Evolutionary conservation across 2,329 filamentous ascomycete genomes (phyloP), one percentile per base, ranked within the genome.

Genomic region (Botrytis medusae): DNA sequence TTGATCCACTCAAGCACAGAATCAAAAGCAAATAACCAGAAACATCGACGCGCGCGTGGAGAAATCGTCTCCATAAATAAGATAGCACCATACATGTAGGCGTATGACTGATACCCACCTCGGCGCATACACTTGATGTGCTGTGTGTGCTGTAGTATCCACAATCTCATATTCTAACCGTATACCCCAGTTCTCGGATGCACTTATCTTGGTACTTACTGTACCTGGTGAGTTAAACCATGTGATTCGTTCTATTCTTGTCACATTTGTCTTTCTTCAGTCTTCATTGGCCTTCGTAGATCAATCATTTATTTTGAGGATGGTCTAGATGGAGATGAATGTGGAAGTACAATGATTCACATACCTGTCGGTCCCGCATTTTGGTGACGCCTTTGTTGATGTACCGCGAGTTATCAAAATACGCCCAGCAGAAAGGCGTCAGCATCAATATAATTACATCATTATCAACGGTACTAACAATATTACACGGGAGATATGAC

Each of bases 1-100:
- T n/a, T 5, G n/a, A 57, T 57, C 51, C 51, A 57, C 51, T n/a
- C 25, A 18, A 3, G 25, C n/a, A 8, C 14, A 57, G 51, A 18
- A 57, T n/a, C 51, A 57, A 57, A 57, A 57, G 51, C n/a, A 57
- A 57, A 57, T 29, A 57, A 57, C n/a, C n/a, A 57, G 51, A 57
- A 54, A 54, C 51, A 57, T 29, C n/a, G 51, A 57, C 51, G 51
- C 51, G 16, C 51, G n/a, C 51, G 51, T 57, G 51, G 51, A 57
- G 51, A 57, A 29, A 51, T n/a, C 48, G 48, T 25, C 48, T n/a
- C 48, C 48, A 51, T 51, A 51, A 51, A 14, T 14, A n/a, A 51
- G 48, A 51, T 51, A 14, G n/a, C 48, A n/a, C 25, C 48, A 51
- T n/a, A 14, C 25, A 51, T 51, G 48, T 51, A n/a, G 25, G 48